These are phyloP conservation scores for Yamadazyma paraphyllophila DNA, from an alignment of 805 yeast species.

Conservation along the genomic window DNA sequence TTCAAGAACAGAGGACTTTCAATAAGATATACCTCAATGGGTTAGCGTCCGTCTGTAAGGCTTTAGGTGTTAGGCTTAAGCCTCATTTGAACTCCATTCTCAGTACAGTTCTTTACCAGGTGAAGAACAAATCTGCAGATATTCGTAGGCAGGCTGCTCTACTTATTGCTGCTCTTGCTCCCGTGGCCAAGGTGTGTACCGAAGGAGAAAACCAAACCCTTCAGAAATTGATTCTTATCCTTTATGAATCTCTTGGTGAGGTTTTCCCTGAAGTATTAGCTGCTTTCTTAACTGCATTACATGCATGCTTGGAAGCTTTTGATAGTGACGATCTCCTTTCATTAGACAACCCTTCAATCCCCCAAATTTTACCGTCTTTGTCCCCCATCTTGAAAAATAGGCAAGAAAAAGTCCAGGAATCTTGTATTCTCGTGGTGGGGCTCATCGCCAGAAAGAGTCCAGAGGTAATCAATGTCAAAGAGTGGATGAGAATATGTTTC, in stretches of 20 bases:
- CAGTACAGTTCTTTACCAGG: slow-evolving; percentile 66
- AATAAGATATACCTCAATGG: slow-evolving; percentile 57
- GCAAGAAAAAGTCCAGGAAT: slow-evolving; percentile 87
- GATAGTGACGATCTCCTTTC: slow-evolving; percentile 57
- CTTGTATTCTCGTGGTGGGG: slow-evolving; percentile 76
- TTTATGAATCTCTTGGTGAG: slow-evolving; percentile 92
- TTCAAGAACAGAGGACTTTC: slow-evolving; percentile 71
- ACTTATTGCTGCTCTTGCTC: slow-evolving; percentile 62
- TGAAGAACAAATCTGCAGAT: slow-evolving; percentile 68
- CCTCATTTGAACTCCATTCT: slow-evolving; percentile 74
- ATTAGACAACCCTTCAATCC: slow-evolving; percentile 63
- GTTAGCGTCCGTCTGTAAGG: slow-evolving; percentile 59
- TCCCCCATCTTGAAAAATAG: slow-evolving; percentile 89
- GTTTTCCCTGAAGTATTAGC: slow-evolving; percentile 92
- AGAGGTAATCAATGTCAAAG: slow-evolving; percentile 82
- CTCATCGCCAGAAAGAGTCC: slow-evolving; percentile 77
- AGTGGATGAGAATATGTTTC: slow-evolving; percentile 96
- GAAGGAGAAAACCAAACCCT: slow-evolving; percentile 59
- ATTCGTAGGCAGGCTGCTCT: slow-evolving; percentile 85
- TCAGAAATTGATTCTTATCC: slow-evolving; percentile 65
- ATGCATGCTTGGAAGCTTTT: slow-evolving; percentile 57
- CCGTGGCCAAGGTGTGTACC: slow-evolving; percentile 61
- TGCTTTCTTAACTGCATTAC: slow-evolving; percentile 71
- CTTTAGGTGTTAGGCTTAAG: slow-evolving; percentile 61
- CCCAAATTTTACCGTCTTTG: slow-evolving; percentile 79